Base-by-base conservation (phyloP, 1,139 yeast genomes). In the Eremothecium coryli region DNA sequence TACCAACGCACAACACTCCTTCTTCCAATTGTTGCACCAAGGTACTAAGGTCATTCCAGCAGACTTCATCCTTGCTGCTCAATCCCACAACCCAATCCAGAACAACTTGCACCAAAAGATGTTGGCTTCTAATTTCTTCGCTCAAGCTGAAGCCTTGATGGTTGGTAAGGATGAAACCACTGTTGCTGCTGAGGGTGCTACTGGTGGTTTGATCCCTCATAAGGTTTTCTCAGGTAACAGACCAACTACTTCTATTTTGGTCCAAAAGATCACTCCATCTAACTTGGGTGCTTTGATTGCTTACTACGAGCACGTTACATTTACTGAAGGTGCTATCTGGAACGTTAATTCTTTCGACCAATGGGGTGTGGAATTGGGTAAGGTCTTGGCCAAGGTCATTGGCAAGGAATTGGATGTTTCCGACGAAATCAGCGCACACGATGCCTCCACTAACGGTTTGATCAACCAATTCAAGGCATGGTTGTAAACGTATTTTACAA, bases 351-450 rank as follows among this genome's bases (percentile, higher is more conserved):
- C 97, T 12, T 90, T 85, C 60, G 98, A 90, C 70, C 98, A 90
- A 72, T 90, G 97, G 95, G 98, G 98, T 65, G 98, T 90, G 54
- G 98, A 90, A 70, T 81, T 90, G 55, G 98, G 98, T 62, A 90
- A 90, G 71, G 93, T 82, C 36, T 76, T 90, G 59, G 98, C 98
- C 58, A 90, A 90, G 78, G 93, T 73, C 44, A 90, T 90, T 58
- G 93, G 93, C 51, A 72, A 73, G 53, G 95, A 90, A 67, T 76
- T 90, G 59, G 78, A 80, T 46, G 76, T 71, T 57, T 56, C 66
- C 36, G 60, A 62, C 32, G 64, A 67, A 33, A 78, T 82, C 39
- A 56, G 66, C 28, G 57, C 76, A 41, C 98, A 90, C 62, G 98
- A 90, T 60, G 78, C 80, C 27, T 82, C 95, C 36, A 90, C 98